A percentile compares a stretch with the other conserved stretches of the same genome.
These are phyloP conservation scores for Rhynchospora pubera DNA, from an alignment of 176 grass and related monocot species.

Conservation along the genomic window DNA sequence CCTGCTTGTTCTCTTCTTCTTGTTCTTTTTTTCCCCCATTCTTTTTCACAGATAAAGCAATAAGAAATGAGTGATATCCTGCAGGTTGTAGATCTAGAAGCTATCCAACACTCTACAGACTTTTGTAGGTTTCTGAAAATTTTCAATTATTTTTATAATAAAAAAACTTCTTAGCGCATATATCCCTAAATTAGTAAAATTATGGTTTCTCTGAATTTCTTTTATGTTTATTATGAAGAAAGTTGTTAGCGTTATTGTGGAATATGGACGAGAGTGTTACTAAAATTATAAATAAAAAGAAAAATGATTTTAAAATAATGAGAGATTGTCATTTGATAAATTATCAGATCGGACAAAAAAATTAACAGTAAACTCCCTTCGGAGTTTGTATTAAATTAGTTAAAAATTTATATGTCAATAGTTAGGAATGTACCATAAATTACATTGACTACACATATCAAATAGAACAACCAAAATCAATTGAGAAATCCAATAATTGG, in stretches of 20 bases:
- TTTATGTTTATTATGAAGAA: neutral
- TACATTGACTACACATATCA: neutral
- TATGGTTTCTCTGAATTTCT: neutral
- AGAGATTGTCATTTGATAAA: too few relatives aligned
- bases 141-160: neutral
- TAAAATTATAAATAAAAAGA: too few relatives aligned
- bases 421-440: too few relatives aligned
- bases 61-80: neutral
- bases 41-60: neutral
- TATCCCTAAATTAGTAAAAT: neutral
- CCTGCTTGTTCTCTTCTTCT: too few relatives aligned
- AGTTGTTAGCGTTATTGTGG: neutral
- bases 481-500: neutral
- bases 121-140: neutral
- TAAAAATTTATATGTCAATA: too few relatives aligned
- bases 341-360: too few relatives aligned
- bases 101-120: too few relatives aligned
- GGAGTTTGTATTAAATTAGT: too few relatives aligned
- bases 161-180: neutral
- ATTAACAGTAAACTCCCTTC: too few relatives aligned
- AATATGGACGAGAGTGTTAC: too few relatives aligned
- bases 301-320: too few relatives aligned
- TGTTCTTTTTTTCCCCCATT: neutral
- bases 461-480: neutral
- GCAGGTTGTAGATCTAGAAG: neutral